phyloP scores from a whole-genome alignment of 768 basidiomycete species.

The Boletus sp. region DNA sequence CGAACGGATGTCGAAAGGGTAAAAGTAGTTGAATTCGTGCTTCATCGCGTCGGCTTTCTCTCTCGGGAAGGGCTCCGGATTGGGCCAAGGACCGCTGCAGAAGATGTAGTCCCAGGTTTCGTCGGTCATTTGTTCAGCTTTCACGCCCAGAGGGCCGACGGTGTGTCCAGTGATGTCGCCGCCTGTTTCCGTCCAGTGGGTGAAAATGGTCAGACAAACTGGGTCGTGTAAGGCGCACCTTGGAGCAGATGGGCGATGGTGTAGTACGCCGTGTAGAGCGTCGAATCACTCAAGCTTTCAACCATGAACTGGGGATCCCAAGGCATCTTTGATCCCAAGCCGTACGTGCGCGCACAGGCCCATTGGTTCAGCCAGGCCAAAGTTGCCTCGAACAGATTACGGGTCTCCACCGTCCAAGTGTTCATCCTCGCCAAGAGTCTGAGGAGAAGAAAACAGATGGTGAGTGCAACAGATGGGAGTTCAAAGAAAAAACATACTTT shows the following conservation, averaged over 20 bases:
- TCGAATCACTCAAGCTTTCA: conserved; percentile 95
- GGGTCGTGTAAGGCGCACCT: conserved; percentile 45
- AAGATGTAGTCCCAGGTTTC: conserved; percentile 97
- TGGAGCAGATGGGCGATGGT: conserved; percentile 91
- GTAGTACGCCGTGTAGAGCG: conserved; percentile 98
- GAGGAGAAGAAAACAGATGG: neutral
- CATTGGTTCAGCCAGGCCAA: conserved; percentile 96
- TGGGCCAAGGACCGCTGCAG: conserved; percentile 74
- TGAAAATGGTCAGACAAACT: conserved; percentile 7
- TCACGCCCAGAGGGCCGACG: conserved; percentile 82
- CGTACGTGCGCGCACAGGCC: conserved; percentile 98
- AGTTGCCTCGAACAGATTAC: conserved; percentile 87
- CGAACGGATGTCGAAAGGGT: conserved; percentile 96
- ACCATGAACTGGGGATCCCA: conserved; percentile 98
- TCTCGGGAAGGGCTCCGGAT: conserved; percentile 57
- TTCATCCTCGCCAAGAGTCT: conserved; percentile 86
- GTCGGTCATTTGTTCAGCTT: conserved; percentile 92
- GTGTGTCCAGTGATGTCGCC: conserved; percentile 75
- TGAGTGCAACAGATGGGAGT: conserved; percentile 4
- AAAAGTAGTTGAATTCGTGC: conserved; percentile 94
- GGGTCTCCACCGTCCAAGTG: conserved; percentile 87
- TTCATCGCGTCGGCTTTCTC: conserved; percentile 85
- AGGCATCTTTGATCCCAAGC: conserved; percentile 90
- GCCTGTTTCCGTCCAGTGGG: conserved; percentile 36
- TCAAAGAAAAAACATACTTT: conserved; percentile 49